phyloP scores from a whole-genome alignment of 2,329 filamentous ascomycete genomes.

The Epichloe scottii region DNA sequence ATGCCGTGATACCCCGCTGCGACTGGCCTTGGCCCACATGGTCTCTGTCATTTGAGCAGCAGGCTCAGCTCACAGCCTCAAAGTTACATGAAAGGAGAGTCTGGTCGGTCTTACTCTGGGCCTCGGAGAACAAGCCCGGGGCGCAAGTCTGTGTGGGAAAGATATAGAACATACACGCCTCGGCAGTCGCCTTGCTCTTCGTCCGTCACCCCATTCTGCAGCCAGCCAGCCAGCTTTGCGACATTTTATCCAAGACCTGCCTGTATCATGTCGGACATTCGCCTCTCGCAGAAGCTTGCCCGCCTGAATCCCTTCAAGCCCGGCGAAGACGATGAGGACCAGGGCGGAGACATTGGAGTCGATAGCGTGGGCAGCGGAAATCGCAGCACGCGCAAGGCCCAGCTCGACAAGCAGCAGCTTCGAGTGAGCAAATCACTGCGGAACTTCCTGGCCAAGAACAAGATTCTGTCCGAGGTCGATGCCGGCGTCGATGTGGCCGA shows the following conservation, averaged over 20 bases:
- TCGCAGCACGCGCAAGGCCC: slow-evolving; percentile 36
- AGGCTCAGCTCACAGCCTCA: neutral
- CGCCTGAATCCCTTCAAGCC: slow-evolving; percentile 20
- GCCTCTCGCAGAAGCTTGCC: slow-evolving; percentile 17
- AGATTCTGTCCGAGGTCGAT: slow-evolving; percentile 35
- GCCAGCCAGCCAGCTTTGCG: neutral
- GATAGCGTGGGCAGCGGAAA: slow-evolving; percentile 46
- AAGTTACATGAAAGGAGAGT: neutral
- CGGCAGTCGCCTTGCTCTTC: too few species aligned
- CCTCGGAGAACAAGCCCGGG: too few species aligned
- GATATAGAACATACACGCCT: too few species aligned
- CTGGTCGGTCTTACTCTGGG: neutral
- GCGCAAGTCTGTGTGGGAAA: neutral
- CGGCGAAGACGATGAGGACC: slow-evolving; percentile 21
- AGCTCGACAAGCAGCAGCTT: slow-evolving; percentile 38
- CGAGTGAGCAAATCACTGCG: slow-evolving; percentile 47
- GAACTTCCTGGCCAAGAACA: slow-evolving; percentile 40
- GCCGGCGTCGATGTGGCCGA: slow-evolving; percentile 29
- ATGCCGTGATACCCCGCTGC: slow-evolving; percentile 7
- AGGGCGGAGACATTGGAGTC: slow-evolving; percentile 20
- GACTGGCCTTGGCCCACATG: neutral
- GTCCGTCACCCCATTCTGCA: too few species aligned
- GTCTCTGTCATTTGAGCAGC: neutral
- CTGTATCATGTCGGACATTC: slow-evolving; percentile 12
- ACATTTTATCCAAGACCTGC: neutral